Evolutionary conservation across 2,329 filamentous ascomycete genomes (phyloP), one percentile per base, ranked within the genome.

Genomic region (Rutstroemia sp.): DNA sequence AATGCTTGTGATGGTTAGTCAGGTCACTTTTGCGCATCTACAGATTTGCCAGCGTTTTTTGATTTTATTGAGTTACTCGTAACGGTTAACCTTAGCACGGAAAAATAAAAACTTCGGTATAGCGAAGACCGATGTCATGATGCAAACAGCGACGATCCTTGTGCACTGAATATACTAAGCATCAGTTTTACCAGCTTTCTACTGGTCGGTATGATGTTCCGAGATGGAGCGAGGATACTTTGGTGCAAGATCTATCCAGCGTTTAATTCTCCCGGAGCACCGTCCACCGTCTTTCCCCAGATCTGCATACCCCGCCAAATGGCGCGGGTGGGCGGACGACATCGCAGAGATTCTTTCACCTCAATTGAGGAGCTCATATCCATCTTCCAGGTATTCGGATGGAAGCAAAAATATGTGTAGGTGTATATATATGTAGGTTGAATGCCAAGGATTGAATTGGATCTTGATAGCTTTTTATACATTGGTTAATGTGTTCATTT

Each of bases 31-130:
- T 34, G 30, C 30, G 30, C 9, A 12, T 34, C 10, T 34, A 10
- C 30, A 34, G 9, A 14, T 16, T 38, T 38, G n/a, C 16, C 39
- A 38, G 42, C 16, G 17, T 48, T 48, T 34, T 34, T 34, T 34
- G 30, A 34, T 34, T 34, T 34, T 34, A 34, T 34, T 17, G 36
- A 53, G 23, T 36, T 38, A 17, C 16, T 42, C 14, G 34, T 48
- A 23, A 23, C 23, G 23, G 23, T 23, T 23, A 23, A 3, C 23
- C 23, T 23, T 23, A 25, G 38, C 51, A 39, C 60, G 60, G 60
- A 61, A 57, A 59, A 62, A 61, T 58, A 55, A 21, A 51, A 16
- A 51, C 23, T 53, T 62, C 60, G 60, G 60, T 45, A 34, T 50
- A 62, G 53, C 46, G 27, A 39, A 34, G 39, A 42, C 60, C 60